Evolutionary conservation across 176 grass and related monocot species (phyloP).

Genomic region (Poa annua): DNA sequence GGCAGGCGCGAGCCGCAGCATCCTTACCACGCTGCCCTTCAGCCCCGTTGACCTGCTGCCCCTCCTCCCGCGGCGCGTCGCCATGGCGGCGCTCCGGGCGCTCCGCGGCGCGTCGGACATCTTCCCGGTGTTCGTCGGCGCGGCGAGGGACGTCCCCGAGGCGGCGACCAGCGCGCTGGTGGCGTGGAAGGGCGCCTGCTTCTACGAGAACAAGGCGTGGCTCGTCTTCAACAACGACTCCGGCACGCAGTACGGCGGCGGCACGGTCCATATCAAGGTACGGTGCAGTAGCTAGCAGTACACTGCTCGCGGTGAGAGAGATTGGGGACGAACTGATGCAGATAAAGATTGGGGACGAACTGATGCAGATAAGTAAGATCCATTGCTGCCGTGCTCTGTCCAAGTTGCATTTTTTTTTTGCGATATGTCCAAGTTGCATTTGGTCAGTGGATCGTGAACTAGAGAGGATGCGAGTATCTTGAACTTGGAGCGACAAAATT

Average conservation of each 20-base stretch:
- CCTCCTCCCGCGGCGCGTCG: conserved; percentile 46
- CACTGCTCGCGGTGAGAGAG: neutral
- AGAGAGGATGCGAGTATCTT: conserved; percentile 1
- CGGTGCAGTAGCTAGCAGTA: too few species aligned
- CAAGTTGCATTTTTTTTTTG: neutral
- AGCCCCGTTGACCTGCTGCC: conserved; percentile 55
- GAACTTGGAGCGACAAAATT: neutral
- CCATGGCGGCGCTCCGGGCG: conserved; percentile 46
- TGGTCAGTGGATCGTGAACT: neutral
- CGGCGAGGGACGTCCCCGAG: conserved; percentile 32
- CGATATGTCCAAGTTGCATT: neutral
- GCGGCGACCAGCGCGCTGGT: neutral
- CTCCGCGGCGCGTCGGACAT: conserved; percentile 53
- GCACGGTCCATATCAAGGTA: conserved; percentile 71
- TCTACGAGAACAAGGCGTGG: conserved; percentile 78
- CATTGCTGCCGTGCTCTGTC: neutral
- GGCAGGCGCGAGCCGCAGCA: neutral
- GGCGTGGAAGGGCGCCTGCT: conserved; percentile 71
- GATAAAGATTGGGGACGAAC: neutral
- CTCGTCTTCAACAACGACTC: conserved; percentile 60
- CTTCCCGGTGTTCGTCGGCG: conserved; percentile 69
- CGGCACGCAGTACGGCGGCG: conserved; percentile 61
- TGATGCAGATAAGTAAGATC: neutral
- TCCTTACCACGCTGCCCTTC: conserved; percentile 42
- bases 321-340: neutral